Base-by-base conservation (phyloP, 768 basidiomycete species). In the Vararia minispora region DNA sequence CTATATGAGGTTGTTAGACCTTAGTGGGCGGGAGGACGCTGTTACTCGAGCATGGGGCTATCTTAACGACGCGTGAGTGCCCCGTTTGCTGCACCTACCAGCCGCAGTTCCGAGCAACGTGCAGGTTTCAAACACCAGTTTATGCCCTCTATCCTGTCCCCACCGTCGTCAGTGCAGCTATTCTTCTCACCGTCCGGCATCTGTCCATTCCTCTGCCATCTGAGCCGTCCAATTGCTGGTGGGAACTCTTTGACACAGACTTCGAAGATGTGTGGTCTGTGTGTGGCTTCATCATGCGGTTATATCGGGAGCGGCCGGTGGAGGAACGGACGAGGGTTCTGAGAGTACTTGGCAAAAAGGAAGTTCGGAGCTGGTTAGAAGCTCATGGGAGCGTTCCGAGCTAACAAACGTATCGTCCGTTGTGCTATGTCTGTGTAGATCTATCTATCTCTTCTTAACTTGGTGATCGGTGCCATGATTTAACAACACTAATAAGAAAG, bases 51-150 rank as follows among this genome's bases (percentile, higher is more conserved):
- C 90, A 16, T 99, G 95, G 95, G 88, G 88, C 0, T 95, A 87
- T 51, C 66, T 97, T 16, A 99, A 98, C 50, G 95, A 98, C 57
- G 84, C 86, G 92, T 94, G 54, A 55, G 87, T 74, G 33, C 34
- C 38, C 14, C 17, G 16, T 11, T 32, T 26, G 17, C 6, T 14
- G 5, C n/a, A 29, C 23, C 45, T 37, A 32, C 23, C 37, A 41
- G 20, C 36, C 24, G 24, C 35, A 39, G 28, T 41, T 32, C 24
- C 27, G 14, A 22, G 24, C 34, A 11, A 28, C 13, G 23, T 16
- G n/a, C 48, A 98, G 94, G 23, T 67, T 95, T 17, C 92, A 95
- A 62, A 94, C 95, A 0, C 87, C 90, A 0, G 81, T 91, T 0
- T 95, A 94, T 53, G 83, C 88, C 0, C 56, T 91, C 12, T 92